phyloP scores from a whole-genome alignment of 83 land plant genomes.

The Diphasiastrum complanatum region DNA sequence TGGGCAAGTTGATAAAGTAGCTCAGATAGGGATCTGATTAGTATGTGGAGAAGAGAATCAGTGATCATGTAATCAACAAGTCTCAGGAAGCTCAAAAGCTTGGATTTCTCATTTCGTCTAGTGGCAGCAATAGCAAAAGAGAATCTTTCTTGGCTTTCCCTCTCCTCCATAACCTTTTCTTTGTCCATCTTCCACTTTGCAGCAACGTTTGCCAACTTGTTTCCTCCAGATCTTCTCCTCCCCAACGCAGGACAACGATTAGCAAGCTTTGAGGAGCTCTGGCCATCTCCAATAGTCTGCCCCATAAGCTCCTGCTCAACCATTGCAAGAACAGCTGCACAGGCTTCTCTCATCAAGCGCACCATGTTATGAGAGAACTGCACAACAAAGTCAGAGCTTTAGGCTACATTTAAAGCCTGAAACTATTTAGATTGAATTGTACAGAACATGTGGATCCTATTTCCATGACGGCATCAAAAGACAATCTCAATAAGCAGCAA shows the following conservation, averaged over 20 bases:
- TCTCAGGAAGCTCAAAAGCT: slow-evolving; percentile 17
- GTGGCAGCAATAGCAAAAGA: slow-evolving; percentile 24
- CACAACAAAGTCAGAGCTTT: no score
- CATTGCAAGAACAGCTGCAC: slow-evolving; percentile 10
- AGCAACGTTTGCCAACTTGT: slow-evolving; percentile 20
- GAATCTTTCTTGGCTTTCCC: slow-evolving; percentile 23
- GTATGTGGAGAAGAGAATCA: slow-evolving; percentile 1
- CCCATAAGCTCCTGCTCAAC: slow-evolving; percentile 19
- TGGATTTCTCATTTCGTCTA: slow-evolving; percentile 15
- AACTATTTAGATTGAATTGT: no score
- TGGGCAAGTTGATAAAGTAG: slow-evolving; percentile 11
- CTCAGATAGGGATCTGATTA: slow-evolving; percentile 10
- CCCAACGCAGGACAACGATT: not conserved
- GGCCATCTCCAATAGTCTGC: slow-evolving; percentile 4
- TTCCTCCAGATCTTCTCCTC: not conserved
- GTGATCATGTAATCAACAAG: slow-evolving; percentile 18
- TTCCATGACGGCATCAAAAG: no score
- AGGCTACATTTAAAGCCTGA: no score
- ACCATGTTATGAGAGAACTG: no score
- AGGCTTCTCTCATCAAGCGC: slow-evolving; percentile 12
- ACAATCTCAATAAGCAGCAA: no score
- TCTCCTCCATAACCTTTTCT: slow-evolving; percentile 19
- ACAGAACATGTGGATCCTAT: no score
- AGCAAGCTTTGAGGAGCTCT: not conserved
- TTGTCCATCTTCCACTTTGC: slow-evolving; percentile 26